phyloP scores from a whole-genome alignment of 1,139 yeast genomes.

The Pichia sp. region DNA sequence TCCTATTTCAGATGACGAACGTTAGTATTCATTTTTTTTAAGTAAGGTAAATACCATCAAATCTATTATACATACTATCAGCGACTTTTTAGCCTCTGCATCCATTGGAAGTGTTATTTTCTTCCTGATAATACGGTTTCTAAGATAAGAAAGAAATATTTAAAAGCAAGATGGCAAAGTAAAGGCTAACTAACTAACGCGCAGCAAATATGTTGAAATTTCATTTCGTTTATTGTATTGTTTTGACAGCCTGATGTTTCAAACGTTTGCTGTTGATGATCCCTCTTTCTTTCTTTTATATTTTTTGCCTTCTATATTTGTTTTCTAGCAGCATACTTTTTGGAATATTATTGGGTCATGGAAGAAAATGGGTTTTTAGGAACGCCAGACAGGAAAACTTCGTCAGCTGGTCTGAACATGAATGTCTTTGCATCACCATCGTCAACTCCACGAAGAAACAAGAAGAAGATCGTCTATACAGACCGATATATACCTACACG shows the following conservation, averaged over 20 bases:
- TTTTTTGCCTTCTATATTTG: no score
- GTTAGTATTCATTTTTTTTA: conserved; percentile 1
- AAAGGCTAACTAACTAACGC: background rate
- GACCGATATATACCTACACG: conserved; percentile 86
- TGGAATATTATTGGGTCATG: no score
- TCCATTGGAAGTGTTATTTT: background rate
- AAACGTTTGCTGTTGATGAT: no score
- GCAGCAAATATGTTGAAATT: background rate
- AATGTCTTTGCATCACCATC: conserved; percentile 24
- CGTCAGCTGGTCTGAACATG: conserved; percentile 6
- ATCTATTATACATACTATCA: background rate
- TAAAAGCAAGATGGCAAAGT: no score
- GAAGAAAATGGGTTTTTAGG: conserved; percentile 13
- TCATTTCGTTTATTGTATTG: no score
- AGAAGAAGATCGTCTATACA: conserved; percentile 47
- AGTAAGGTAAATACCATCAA: background rate
- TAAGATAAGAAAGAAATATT: no score
- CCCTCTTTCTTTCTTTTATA: no score
- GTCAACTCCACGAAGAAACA: conserved; percentile 34
- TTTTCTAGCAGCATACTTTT: no score
- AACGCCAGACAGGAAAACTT: conserved; percentile 17
- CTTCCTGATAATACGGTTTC: no score
- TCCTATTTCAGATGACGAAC: background rate
- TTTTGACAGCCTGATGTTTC: no score
- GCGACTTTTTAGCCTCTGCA: background rate